Base-by-base conservation (phyloP, 1,284 basidiomycete genomes). In the Polyporus tsugae region DNA sequence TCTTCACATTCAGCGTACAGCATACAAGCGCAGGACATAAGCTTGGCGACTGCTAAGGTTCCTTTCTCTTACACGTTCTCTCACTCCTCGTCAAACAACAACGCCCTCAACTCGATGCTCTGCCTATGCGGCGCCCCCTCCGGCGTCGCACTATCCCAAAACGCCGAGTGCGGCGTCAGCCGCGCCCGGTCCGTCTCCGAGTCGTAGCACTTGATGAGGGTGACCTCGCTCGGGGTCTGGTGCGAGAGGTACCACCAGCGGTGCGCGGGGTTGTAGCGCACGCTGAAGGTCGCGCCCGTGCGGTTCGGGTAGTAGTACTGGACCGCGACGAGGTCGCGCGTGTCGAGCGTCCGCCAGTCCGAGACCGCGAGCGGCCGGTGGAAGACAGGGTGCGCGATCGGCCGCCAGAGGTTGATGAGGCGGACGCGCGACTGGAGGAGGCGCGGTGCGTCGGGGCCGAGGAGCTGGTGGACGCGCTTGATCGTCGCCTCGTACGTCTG, bases 351-450 rank as follows among this genome's bases (percentile, higher is more conserved):
- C 41, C 82, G 79, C 63, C 79, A 85, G 72, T 88, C 87, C 1
- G 80, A 81, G 1, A 87, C 76, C 0, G 84, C 84, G 60, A 89
- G 82, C 0, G 87, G 88, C 68, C 77, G 77, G 71, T 88, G 84
- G 36, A 79, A 76, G 10, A 84, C 86, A 1, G 83, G 72, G 63
- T 85, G 78, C 9, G 73, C 78, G 64, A 88, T 83, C 2, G 86
- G 86, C 41, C 86, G 80, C 87, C 87, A 88, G 68, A 87, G 80
- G 74, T 88, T 88, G 80, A 89, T 84, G 66, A 88, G 81, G 62
- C 84, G 84, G 36, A 84, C 88, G 49, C 91, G 87, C 19, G 80
- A 78, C 67, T 83, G 75, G 25, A 88, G 80, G 19, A 86, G 81
- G 29, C 78, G 79, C 7, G 82, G 80, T 1, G 79, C 87, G 38